Evolutionary conservation across 371 early-diverging fungal genomes (phyloP).

Genomic region (Mortierella sp.): DNA sequence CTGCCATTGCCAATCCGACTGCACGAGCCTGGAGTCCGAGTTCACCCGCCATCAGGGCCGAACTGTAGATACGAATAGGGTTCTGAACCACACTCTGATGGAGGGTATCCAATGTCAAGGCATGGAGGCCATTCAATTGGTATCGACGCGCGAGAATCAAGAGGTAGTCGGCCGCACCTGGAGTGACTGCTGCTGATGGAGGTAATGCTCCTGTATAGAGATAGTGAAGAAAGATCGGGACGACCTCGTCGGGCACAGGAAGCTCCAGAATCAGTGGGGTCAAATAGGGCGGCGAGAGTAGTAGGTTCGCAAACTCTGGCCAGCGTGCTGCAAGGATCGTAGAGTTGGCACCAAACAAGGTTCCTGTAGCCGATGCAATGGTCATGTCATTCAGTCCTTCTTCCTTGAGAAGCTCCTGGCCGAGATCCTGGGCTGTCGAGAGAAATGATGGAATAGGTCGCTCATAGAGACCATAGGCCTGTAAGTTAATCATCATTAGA

Average conservation of each 20-base stretch:
- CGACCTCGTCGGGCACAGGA: conserved; percentile 15
- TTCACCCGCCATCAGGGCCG: conserved; percentile 12
- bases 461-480: conserved; percentile 50
- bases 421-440: conserved; percentile 5
- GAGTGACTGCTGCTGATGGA: not conserved
- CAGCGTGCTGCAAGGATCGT: conserved; percentile 10
- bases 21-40: conserved; percentile 9
- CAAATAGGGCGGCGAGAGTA: conserved; percentile 8
- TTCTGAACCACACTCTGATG: conserved; percentile 5
- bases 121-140: conserved; percentile 9
- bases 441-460: conserved; percentile 8
- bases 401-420: conserved; percentile 4
- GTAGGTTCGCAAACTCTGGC: conserved; percentile 6
- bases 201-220: conserved; percentile 13
- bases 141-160: conserved; percentile 12
- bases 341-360: conserved; percentile 6
- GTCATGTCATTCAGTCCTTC: conserved; percentile 9
- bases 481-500: conserved; percentile 52
- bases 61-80: conserved; percentile 7
- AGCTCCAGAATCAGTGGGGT: conserved; percentile 7
- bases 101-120: conserved; percentile 3
- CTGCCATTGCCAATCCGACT: not conserved
- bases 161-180: conserved; percentile 11
- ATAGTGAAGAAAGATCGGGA: conserved; percentile 1
- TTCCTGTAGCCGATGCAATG: conserved; percentile 6